Conservation (phyloP, 2,329 filamentous ascomycete species). For the Lizonia empirigonia region DNA sequence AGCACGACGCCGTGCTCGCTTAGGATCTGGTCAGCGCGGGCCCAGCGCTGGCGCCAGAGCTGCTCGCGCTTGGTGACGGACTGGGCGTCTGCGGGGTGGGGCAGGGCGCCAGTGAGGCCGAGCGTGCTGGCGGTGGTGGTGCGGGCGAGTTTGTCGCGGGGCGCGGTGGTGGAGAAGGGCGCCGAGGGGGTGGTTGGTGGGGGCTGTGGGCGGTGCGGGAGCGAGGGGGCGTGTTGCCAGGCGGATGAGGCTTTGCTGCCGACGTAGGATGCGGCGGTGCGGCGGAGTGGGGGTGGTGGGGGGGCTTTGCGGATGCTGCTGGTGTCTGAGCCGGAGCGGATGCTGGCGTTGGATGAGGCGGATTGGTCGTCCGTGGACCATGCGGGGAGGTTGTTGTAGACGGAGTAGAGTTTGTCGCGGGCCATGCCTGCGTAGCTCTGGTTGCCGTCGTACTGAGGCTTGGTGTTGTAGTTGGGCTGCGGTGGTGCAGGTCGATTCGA, state of each 20-base stretch:
- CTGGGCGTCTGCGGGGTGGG: conserved; percentile 25
- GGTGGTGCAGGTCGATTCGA: conserved; percentile 37
- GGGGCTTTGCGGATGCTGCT: conserved; percentile 26
- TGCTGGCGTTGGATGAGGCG: conserved; percentile 14
- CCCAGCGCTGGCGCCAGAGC: conserved; percentile 72
- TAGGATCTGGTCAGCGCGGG: conserved; percentile 67
- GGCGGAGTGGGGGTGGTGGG: conserved; percentile 45
- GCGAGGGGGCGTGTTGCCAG: conserved; percentile 43
- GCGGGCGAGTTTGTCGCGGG: conserved; percentile 30
- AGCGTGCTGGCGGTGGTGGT: conserved; percentile 35
- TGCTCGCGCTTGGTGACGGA: conserved; percentile 70
- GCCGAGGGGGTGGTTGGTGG: conserved; percentile 26
- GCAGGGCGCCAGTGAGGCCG: conserved; percentile 22
- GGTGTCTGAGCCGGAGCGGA: conserved; percentile 17
- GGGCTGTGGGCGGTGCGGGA: conserved; percentile 35
- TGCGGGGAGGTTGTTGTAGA: conserved; percentile 49
- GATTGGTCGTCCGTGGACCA: conserved; percentile 32
- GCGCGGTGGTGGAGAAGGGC: conserved; percentile 35
- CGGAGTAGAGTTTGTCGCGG: conserved; percentile 47
- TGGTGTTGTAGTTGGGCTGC: conserved; percentile 33
- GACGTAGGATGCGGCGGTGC: conserved; percentile 48
- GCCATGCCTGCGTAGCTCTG: conserved; percentile 47
- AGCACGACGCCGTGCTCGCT: conserved; percentile 69
- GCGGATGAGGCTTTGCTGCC: conserved; percentile 44
- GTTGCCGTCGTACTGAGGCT: conserved; percentile 33